These are phyloP conservation scores for Tetradesmus lagerheimii DNA, from an alignment of 139 green algal species.

Conservation along the genomic window DNA sequence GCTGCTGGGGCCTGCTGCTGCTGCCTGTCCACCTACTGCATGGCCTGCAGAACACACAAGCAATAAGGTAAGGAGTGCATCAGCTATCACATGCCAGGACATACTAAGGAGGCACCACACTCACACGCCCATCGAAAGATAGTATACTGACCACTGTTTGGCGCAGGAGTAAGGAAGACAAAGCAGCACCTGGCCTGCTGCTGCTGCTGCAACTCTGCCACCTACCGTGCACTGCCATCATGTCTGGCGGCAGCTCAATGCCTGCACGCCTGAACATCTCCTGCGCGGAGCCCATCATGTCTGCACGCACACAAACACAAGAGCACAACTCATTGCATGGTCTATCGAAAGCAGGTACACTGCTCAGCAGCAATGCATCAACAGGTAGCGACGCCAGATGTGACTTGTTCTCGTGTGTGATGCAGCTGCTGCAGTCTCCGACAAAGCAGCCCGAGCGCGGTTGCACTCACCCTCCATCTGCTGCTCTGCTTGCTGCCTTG, in stretches of 20 bases:
- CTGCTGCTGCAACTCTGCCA: not conserved
- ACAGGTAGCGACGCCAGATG: not conserved
- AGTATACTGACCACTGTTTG: too few relatives aligned
- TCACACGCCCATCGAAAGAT: too few relatives aligned
- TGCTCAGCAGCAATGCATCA: not conserved
- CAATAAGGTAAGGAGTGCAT: not conserved
- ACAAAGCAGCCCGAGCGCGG: not conserved
- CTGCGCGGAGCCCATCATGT: constrained; percentile 4
- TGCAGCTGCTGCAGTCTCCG: not conserved
- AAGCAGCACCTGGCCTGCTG: not conserved
- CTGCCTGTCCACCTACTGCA: not conserved
- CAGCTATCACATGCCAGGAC: not conserved
- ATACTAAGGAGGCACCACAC: too few relatives aligned
- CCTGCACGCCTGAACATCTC: constrained; percentile 17
- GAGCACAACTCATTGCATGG: not conserved
- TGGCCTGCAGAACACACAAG: not conserved
- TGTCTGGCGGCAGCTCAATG: not conserved
- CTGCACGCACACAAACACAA: not conserved
- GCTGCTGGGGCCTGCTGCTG: not conserved
- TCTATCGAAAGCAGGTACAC: not conserved
- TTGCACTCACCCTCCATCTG: constrained; percentile 26
- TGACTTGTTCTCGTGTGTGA: not conserved
- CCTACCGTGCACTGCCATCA: not conserved
- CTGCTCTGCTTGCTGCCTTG: constrained; percentile 27
- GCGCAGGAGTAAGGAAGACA: too few relatives aligned